Conservation (phyloP, 176 grass and related monocot genomes). For the Avena eriantha region DNA sequence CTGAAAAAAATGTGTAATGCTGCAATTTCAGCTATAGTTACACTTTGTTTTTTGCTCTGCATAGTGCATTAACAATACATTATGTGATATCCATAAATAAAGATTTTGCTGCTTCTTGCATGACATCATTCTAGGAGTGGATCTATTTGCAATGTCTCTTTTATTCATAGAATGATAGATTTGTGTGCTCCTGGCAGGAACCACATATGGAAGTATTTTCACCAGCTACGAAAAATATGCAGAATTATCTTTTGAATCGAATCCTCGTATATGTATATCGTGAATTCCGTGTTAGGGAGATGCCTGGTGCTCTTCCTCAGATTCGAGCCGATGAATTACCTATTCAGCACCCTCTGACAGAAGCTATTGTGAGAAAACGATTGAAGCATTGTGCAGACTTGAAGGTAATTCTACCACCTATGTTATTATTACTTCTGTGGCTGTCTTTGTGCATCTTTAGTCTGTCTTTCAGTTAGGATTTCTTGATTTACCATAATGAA, state of each 20-base stretch:
- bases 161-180: conserved; percentile 29
- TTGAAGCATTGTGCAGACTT: conserved; percentile 94
- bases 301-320: conserved; percentile 62
- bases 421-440: conserved; percentile 11
- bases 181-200: conserved; percentile 62
- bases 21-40: not conserved
- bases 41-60: not conserved
- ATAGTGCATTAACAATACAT: not conserved
- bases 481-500: conserved; percentile 36
- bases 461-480: not conserved
- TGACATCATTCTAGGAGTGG: conserved; percentile 16
- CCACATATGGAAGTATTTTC: conserved; percentile 95
- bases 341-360: conserved; percentile 81
- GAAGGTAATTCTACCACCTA: conserved; percentile 55
- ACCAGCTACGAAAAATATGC: conserved; percentile 71
- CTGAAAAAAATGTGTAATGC: conserved; percentile 17
- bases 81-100: not conserved
- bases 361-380: conserved; percentile 72
- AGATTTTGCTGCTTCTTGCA: conserved; percentile 9
- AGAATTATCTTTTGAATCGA: conserved; percentile 85
- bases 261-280: conserved; percentile 86
- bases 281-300: conserved; percentile 90
- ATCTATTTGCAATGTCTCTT: conserved; percentile 26
- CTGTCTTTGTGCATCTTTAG: not conserved
- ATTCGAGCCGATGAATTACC: conserved; percentile 82